A percentile compares a stretch with the other conserved stretches of the same genome.
phyloP scores from a whole-genome alignment of 257 asterid species.

The Rubia yunnanensis region DNA sequence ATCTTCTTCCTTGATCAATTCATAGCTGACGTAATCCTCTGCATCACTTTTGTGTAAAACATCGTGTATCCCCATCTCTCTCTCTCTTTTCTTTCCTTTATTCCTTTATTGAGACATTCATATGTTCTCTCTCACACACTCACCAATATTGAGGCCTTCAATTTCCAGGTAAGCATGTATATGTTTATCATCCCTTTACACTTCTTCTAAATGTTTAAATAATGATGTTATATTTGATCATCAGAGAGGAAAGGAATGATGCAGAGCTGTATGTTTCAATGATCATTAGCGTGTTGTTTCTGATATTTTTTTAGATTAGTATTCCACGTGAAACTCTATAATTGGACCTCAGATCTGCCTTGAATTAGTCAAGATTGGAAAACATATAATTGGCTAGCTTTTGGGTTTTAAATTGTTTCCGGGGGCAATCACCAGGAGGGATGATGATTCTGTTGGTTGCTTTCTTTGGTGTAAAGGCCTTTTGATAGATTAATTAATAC shows the following conservation, averaged over 20 bases:
- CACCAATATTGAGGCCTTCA: neutral
- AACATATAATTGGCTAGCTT: neutral
- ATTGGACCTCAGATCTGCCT: neutral
- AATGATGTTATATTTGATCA: neutral
- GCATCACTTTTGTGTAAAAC: too few species aligned
- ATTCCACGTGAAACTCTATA: neutral
- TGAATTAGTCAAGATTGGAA: neutral
- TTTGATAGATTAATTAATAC: neutral
- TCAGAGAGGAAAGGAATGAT: neutral
- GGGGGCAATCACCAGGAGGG: neutral
- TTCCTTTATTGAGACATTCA: neutral
- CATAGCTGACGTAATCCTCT: too few species aligned
- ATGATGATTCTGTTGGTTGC: neutral
- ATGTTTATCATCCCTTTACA: neutral
- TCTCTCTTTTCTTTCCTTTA: too few species aligned
- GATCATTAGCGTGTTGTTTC: neutral
- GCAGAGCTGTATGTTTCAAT: neutral
- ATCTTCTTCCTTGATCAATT: neutral
- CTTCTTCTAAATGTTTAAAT: neutral
- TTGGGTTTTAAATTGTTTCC: neutral
- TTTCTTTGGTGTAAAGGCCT: conserved; percentile 3
- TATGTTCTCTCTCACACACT: conserved; percentile 3
- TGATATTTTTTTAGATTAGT: too few species aligned
- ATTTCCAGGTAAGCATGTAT: neutral
- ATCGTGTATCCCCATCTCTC: too few species aligned